Evolutionary conservation across 768 basidiomycete genomes (phyloP).

Genomic region (Collybia sordida): DNA sequence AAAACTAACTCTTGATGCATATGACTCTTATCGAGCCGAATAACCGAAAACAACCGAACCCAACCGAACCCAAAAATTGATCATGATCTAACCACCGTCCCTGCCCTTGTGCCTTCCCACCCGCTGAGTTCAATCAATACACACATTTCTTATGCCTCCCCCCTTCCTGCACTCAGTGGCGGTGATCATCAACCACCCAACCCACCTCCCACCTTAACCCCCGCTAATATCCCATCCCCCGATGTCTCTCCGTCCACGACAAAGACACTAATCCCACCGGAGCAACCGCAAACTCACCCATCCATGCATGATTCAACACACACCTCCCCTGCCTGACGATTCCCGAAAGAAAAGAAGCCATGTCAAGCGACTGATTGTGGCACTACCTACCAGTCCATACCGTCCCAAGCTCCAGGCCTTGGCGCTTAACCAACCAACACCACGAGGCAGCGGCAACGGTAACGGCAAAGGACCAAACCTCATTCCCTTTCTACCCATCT

Average conservation of each 20-base stretch:
- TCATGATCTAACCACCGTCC: constrained; percentile 13
- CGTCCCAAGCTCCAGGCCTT: too few relatives aligned
- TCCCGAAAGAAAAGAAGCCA: too few relatives aligned
- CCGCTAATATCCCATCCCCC: neutral
- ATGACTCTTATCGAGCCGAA: constrained; percentile 21
- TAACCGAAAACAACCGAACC: too few relatives aligned
- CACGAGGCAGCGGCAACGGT: too few relatives aligned
- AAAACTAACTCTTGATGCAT: constrained; percentile 6
- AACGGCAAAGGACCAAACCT: too few relatives aligned
- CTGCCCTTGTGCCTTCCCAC: constrained; percentile 10
- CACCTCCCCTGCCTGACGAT: too few relatives aligned
- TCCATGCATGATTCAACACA: too few relatives aligned
- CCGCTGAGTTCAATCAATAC: neutral
- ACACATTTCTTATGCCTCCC: neutral
- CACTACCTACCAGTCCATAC: too few relatives aligned
- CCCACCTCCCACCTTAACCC: neutral
- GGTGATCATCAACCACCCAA: neutral
- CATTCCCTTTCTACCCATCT: too few relatives aligned
- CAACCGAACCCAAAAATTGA: constrained; percentile 14
- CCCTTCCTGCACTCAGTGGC: neutral
- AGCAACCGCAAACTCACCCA: too few relatives aligned
- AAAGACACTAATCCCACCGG: neutral
- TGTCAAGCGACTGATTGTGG: too few relatives aligned
- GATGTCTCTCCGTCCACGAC: neutral
- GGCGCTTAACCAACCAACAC: too few relatives aligned